These are phyloP conservation scores for Thelonectria olida DNA, from an alignment of 2,329 filamentous ascomycete species.

Conservation along the genomic window DNA sequence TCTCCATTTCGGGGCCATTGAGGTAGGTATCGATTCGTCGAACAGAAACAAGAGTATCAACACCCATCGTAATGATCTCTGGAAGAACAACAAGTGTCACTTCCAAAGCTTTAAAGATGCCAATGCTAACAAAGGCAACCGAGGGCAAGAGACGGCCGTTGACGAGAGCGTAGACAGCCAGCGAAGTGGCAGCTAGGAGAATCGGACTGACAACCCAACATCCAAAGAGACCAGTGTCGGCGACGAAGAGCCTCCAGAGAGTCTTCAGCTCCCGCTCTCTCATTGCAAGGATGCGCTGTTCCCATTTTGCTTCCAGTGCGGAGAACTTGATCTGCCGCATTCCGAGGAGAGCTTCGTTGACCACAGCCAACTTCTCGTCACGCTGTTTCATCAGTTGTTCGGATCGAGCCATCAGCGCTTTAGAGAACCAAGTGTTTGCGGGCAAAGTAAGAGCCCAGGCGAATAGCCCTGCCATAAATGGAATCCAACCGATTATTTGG, in stretches of 20 bases:
- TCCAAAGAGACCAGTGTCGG: conserved; percentile 69
- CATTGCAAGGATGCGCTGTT: conserved; percentile 70
- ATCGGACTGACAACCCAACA: conserved; percentile 81
- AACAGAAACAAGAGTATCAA: conserved; percentile 79
- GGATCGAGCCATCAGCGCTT: conserved; percentile 70
- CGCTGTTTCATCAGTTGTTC: conserved; percentile 78
- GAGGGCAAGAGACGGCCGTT: conserved; percentile 73
- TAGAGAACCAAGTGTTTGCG: conserved; percentile 73
- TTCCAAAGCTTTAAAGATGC: conserved; percentile 79
- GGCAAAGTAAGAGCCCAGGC: conserved; percentile 73
- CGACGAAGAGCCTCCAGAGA: conserved; percentile 72
- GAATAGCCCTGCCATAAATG: conserved; percentile 71
- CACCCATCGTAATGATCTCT: conserved; percentile 73
- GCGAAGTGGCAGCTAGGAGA: conserved; percentile 74
- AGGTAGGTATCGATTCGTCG: conserved; percentile 78
- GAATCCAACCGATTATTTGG: conserved; percentile 76
- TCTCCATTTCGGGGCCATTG: conserved; percentile 69
- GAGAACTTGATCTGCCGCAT: conserved; percentile 89
- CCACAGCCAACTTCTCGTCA: conserved; percentile 78
- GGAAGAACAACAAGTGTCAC: conserved; percentile 75
- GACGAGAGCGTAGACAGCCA: conserved; percentile 73
- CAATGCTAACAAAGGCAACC: conserved; percentile 81
- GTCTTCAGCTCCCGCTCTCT: conserved; percentile 73
- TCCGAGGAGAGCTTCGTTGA: conserved; percentile 80
- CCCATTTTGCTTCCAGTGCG: conserved; percentile 79